These are phyloP conservation scores for Podila epicladia DNA, from an alignment of 192 early-diverging fungal genomes.

Conservation along the genomic window DNA sequence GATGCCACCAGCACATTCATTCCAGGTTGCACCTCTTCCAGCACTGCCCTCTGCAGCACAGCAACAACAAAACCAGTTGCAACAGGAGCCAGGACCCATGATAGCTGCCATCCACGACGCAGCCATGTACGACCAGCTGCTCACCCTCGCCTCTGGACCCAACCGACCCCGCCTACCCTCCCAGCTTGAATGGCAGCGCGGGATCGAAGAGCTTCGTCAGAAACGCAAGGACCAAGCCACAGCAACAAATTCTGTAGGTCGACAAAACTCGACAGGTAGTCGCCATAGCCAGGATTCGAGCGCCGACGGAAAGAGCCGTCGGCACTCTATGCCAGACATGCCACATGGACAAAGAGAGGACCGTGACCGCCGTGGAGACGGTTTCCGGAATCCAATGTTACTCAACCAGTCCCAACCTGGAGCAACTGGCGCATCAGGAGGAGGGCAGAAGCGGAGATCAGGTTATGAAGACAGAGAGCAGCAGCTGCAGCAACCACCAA, in stretches of 20 bases:
- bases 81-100: background rate
- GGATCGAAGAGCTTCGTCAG: constrained; percentile 26
- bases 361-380: constrained; percentile 33
- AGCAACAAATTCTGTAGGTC: constrained; percentile 30
- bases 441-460: constrained; percentile 13
- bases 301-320: constrained; percentile 21
- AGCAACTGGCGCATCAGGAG: background rate
- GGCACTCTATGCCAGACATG: constrained; percentile 48
- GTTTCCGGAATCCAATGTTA: constrained; percentile 36
- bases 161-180: constrained; percentile 36
- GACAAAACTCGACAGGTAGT: constrained; percentile 32
- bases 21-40: background rate
- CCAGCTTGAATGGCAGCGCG: constrained; percentile 38
- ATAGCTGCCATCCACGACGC: constrained; percentile 7
- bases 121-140: constrained; percentile 28
- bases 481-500: constrained; percentile 16
- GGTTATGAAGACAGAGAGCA: constrained; percentile 24
- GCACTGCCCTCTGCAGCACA: background rate
- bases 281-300: constrained; percentile 35
- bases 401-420: background rate
- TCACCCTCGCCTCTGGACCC: constrained; percentile 15
- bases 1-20: constrained; percentile 6
- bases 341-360: constrained; percentile 41
- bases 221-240: constrained; percentile 15
- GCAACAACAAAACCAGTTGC: constrained; percentile 1